phyloP scores from a whole-genome alignment of 2,329 filamentous ascomycete genomes.

The Epichloe coenophiala region DNA sequence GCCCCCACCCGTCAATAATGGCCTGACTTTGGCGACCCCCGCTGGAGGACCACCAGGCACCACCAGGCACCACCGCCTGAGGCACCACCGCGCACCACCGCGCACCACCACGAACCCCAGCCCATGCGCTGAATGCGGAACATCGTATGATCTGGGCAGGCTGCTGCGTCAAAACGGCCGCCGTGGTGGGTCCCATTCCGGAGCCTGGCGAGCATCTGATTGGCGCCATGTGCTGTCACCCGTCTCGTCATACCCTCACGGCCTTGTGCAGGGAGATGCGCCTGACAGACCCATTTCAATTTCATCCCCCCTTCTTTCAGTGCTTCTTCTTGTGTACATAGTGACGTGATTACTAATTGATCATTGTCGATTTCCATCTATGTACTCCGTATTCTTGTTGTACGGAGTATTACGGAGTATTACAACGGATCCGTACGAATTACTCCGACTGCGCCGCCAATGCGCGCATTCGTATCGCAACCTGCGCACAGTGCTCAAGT shows the following conservation, averaged over 20 bases:
- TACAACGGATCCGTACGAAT: no score
- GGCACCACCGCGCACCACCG: neutral
- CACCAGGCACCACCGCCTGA: no score
- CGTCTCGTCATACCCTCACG: neutral
- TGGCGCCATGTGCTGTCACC: neutral
- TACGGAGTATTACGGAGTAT: no score
- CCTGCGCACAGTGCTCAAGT: neutral
- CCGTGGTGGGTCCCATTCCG: constrained; percentile 1
- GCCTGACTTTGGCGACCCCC: constrained; percentile 8
- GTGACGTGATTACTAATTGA: no score
- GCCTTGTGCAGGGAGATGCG: no score
- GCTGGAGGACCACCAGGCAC: neutral
- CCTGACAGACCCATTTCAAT: neutral
- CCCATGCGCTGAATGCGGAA: constrained; percentile 8
- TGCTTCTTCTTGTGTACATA: no score
- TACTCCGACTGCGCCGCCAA: neutral
- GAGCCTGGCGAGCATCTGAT: neutral
- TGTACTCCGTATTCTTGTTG: no score
- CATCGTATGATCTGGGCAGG: constrained; percentile 7
- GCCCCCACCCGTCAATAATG: constrained; percentile 2
- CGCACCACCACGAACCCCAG: neutral
- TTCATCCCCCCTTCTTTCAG: no score
- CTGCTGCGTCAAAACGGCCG: constrained; percentile 1
- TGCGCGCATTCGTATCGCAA: neutral
- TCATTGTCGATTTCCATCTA: no score